A percentile compares a stretch with the other conserved stretches of the same genome.
Conservation (phyloP, 140 eudicot species). For the Bidens hawaiensis region DNA sequence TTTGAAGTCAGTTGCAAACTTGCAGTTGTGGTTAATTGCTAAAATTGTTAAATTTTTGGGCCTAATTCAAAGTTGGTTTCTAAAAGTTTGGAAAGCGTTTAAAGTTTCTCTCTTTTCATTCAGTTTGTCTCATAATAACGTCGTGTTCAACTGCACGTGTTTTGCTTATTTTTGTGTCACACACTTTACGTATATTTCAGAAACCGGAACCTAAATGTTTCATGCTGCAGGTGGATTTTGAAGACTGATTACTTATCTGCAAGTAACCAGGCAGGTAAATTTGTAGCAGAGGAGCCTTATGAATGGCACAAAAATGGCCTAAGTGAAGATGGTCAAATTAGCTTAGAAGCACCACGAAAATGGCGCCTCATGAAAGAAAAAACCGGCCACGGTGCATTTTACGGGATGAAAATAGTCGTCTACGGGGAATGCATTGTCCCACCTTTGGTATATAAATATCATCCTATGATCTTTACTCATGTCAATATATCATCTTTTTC, state of each 20-base stretch:
- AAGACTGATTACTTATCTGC: constrained; percentile 85
- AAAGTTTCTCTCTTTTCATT: neutral
- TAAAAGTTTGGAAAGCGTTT: neutral
- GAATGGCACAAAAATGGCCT: constrained; percentile 85
- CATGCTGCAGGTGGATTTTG: constrained; percentile 79
- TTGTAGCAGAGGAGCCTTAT: constrained; percentile 80
- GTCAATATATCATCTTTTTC: neutral
- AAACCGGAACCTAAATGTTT: neutral
- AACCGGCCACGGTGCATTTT: constrained; percentile 88
- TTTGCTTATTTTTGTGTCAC: neutral
- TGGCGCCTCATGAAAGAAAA: constrained; percentile 86
- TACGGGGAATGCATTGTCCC: constrained; percentile 99
- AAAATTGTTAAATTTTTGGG: too few relatives aligned
- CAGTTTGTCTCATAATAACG: neutral
- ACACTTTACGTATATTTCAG: neutral
- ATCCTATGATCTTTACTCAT: neutral
- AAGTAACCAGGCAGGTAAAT: constrained; percentile 72
- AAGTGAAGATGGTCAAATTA: constrained; percentile 79
- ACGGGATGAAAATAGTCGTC: constrained; percentile 71
- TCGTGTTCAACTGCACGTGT: neutral
- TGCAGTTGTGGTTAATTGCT: neutral
- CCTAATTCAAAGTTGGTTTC: too few relatives aligned
- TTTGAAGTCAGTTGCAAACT: neutral
- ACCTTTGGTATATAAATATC: constrained; percentile 56
- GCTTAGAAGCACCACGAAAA: constrained; percentile 87